A percentile compares a stretch with the other conserved stretches of the same genome.
Conservation (phyloP, 2,329 filamentous ascomycete genomes). For the Ceratocystis colombiana region DNA sequence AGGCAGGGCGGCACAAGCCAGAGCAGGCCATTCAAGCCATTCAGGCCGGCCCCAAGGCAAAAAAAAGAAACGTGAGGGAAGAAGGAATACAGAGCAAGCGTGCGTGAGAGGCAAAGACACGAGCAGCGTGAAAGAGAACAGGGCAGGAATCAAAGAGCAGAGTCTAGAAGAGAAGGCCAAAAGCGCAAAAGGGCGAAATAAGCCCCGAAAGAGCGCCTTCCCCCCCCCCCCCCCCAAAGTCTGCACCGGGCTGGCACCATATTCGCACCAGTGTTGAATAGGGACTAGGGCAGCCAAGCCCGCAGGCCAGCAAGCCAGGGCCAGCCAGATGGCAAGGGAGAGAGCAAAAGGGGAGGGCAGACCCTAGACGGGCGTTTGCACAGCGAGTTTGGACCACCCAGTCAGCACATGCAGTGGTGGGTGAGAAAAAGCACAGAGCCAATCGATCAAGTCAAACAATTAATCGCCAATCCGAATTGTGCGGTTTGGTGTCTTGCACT, state of each 20-base stretch:
- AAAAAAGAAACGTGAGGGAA: background rate
- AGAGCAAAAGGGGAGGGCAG: constrained; percentile 7
- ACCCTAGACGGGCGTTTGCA: constrained; percentile 11
- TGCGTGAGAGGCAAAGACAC: constrained; percentile 1
- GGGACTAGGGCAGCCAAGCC: background rate
- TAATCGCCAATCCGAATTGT: background rate
- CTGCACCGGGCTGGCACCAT: background rate
- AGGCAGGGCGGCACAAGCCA: constrained; percentile 8
- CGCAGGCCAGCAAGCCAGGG: too few relatives aligned
- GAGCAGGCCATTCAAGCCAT: background rate
- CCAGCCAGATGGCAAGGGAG: constrained; percentile 3
- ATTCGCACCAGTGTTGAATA: background rate
- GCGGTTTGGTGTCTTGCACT: background rate
- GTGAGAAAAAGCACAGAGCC: background rate
- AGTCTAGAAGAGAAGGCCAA: background rate
- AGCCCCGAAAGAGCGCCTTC: too few relatives aligned
- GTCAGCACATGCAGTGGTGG: background rate
- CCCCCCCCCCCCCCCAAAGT: too few relatives aligned
- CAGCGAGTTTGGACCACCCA: background rate
- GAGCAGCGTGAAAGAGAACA: background rate
- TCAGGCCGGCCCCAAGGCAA: background rate
- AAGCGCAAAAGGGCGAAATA: background rate
- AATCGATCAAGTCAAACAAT: background rate
- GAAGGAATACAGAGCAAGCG: background rate
- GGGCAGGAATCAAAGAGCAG: background rate